Evolutionary conservation across 768 basidiomycete genomes (phyloP).

Genomic region (Ephemerocybe angulata): DNA sequence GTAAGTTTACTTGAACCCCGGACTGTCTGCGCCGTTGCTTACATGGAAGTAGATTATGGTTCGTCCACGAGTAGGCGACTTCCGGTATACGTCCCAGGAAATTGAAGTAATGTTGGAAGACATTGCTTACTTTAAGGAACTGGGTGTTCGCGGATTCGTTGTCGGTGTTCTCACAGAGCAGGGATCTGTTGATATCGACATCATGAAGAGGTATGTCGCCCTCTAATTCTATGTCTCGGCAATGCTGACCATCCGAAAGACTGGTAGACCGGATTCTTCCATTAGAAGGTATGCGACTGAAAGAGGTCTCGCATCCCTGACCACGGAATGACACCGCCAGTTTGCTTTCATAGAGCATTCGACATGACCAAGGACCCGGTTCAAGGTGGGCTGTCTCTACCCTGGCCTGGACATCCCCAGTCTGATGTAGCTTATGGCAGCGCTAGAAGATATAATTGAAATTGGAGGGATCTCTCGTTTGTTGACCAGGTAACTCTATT

Average conservation of each 20-base stretch:
- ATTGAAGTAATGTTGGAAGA: constrained; percentile 74
- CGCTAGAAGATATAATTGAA: constrained; percentile 44
- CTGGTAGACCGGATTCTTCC: constrained; percentile 56
- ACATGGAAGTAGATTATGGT: constrained; percentile 62
- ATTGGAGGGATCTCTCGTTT: constrained; percentile 71
- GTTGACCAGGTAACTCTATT: constrained; percentile 79
- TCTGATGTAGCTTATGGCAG: constrained; percentile 14
- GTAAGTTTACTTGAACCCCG: constrained; percentile 31
- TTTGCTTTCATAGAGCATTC: constrained; percentile 77
- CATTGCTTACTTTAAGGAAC: constrained; percentile 54
- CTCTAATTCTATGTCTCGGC: background rate
- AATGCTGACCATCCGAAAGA: constrained; percentile 28
- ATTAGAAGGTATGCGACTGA: constrained; percentile 49
- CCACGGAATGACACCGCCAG: constrained; percentile 35
- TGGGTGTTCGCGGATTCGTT: constrained; percentile 62
- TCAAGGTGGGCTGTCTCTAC: constrained; percentile 39
- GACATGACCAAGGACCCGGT: constrained; percentile 62
- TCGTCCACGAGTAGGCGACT: constrained; percentile 76
- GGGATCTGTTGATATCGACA: constrained; percentile 56
- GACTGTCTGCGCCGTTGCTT: background rate
- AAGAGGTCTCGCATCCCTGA: background rate
- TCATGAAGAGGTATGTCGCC: constrained; percentile 50
- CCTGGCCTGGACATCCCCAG: background rate
- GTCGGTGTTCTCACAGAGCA: constrained; percentile 57
- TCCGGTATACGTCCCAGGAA: constrained; percentile 66